Evolutionary conservation across 2,329 filamentous ascomycete genomes (phyloP).

Genomic region (Aspergillus carbonarius): DNA sequence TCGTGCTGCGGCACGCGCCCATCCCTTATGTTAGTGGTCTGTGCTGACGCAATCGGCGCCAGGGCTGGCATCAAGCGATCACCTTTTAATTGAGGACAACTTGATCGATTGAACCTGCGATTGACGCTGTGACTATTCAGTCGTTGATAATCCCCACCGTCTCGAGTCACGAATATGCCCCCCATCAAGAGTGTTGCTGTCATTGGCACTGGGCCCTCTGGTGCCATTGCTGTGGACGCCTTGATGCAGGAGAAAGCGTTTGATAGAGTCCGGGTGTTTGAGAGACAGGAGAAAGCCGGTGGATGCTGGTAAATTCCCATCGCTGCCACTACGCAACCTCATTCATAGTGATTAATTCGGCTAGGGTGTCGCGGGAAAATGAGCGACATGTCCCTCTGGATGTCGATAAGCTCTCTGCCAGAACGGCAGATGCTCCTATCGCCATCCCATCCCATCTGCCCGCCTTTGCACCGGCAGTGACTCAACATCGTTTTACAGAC

Average conservation of each 20-base stretch:
- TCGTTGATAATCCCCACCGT: background rate
- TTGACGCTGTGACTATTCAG: background rate
- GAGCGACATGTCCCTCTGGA: conserved; percentile 45
- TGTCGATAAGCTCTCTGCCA: conserved; percentile 48
- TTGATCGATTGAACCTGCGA: background rate
- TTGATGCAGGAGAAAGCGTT: conserved; percentile 59
- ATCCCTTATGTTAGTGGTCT: background rate
- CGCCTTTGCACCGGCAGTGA: conserved; percentile 42
- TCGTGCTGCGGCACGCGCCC: too few relatives aligned
- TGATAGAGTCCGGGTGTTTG: conserved; percentile 61
- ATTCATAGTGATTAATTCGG: background rate
- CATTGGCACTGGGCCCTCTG: conserved; percentile 61
- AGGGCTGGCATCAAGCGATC: conserved; percentile 8
- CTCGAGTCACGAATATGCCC: background rate
- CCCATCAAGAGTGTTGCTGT: conserved; percentile 52
- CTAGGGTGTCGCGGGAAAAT: conserved; percentile 33
- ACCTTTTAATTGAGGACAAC: background rate
- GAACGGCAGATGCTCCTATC: conserved; percentile 53
- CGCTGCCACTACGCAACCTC: background rate
- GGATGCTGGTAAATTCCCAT: conserved; percentile 58
- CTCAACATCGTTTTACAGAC: conserved; percentile 54
- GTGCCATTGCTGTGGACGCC: conserved; percentile 61
- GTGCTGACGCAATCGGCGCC: conserved; percentile 13
- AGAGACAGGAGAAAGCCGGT: conserved; percentile 58
- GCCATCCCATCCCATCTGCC: conserved; percentile 51